Base-by-base conservation (phyloP, 257 asterid genomes). In the Nicotiana noctiflora region DNA sequence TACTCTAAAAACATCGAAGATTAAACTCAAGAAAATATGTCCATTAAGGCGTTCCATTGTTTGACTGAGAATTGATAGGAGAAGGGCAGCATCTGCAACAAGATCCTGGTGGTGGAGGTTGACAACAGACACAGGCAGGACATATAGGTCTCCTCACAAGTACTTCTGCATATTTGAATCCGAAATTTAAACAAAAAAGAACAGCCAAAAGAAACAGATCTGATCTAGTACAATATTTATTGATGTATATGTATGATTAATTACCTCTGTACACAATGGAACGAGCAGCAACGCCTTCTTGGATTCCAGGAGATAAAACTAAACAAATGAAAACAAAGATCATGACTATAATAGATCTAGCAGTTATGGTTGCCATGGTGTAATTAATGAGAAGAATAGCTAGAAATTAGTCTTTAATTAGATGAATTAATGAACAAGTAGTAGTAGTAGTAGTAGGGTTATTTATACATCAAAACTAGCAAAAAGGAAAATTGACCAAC, bases 101-200 rank as follows among this genome's bases (percentile, higher is more conserved):
- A 6, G 84, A 81, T 6, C 89, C 93, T 0, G 55, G 68, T 6
- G 91, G 91, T 61, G 93, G 90, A 27, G 94, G 90, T 21, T 79
- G 79, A 61, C 96, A 91, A 76, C 95, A 91, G 72, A 89, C 85
- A 79, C 95, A 91, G 19, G 87, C 85, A 0, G 91, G 91, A 78
- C 95, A 89, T 72, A 89, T 85, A 12, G 90, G 83, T 18, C 89
- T 77, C 34, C 72, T 59, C 72, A 55, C 59, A 37, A 77, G 68
- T 25, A 77, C 81, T 44, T 77, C 81, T 77, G 55, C 56, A 19
- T 57, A 77, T 11, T 31, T 12, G 19, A 34, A 59, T 59, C 0
- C 4, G 21, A 65, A 11, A 31, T 3, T 40, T 64, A 6, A 17
- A 76, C 19, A 32, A 31, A 56, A 11, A 14, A 77, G 27, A 25